These are phyloP conservation scores for Sequoia sempervirens DNA, from an alignment of 75 land plant species.

Conservation along the genomic window DNA sequence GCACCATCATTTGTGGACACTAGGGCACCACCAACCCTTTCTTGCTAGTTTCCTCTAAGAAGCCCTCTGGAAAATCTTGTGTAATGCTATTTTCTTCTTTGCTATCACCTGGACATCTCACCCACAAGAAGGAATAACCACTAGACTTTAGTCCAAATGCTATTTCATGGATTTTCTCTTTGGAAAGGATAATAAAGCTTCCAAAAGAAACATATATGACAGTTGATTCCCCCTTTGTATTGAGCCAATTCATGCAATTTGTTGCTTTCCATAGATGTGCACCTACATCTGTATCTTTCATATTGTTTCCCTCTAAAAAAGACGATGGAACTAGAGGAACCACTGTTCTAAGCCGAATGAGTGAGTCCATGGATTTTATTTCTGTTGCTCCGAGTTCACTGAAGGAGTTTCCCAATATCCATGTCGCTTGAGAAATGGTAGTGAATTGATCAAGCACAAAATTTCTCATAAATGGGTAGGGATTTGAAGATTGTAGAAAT, in stretches of 20 bases:
- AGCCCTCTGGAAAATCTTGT: conserved; percentile 7
- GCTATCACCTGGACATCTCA: conserved; percentile 2
- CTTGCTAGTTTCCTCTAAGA: conserved; percentile 9
- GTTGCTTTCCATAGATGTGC: neutral
- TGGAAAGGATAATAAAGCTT: conserved; percentile 17
- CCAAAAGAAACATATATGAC: conserved; percentile 38
- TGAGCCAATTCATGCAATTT: conserved; percentile 31
- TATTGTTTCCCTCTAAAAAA: neutral
- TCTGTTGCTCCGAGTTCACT: conserved; percentile 17
- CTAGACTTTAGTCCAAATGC: conserved; percentile 19
- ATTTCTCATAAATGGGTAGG: conserved; percentile 12
- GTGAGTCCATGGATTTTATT: neutral
- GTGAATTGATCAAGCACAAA: conserved; percentile 10
- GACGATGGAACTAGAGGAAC: neutral
- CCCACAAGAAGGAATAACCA: conserved; percentile 32
- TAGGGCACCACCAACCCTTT: conserved; percentile 20
- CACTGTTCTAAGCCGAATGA: neutral
- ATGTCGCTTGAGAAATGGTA: conserved; percentile 30
- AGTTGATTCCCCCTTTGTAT: conserved; percentile 9
- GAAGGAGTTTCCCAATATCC: conserved; percentile 47
- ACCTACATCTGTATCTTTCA: neutral
- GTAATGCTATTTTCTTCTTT: neutral
- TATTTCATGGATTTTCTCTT: conserved; percentile 27
- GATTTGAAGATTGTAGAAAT: conserved; percentile 38
- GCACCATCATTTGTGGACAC: conserved; percentile 33